Evolutionary conservation across 2,329 filamentous ascomycete species (phyloP).

Genomic region (Graphiopsis chlorocephala): DNA sequence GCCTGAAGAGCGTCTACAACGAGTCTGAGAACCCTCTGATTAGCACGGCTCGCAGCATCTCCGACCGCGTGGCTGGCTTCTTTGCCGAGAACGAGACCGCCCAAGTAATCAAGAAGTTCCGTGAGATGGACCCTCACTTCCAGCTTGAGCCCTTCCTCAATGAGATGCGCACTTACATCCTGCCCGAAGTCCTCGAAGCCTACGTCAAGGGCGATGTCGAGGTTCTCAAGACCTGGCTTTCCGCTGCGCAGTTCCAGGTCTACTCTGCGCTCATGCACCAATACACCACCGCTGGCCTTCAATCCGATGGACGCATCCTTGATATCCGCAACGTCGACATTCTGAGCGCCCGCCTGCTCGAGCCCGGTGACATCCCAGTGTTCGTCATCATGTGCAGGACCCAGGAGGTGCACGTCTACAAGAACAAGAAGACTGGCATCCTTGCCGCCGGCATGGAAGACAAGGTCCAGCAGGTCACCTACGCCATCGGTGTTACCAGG

Average conservation of each 20-base stretch:
- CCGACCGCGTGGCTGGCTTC: slow-evolving; percentile 88
- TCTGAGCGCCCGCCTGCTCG: slow-evolving; percentile 72
- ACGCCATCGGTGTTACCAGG: slow-evolving; percentile 92
- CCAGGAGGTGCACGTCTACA: slow-evolving; percentile 96
- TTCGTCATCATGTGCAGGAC: slow-evolving; percentile 97
- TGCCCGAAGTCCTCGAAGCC: slow-evolving; percentile 93
- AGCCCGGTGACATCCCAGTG: slow-evolving; percentile 84
- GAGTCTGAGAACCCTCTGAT: slow-evolving; percentile 97
- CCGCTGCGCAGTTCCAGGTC: slow-evolving; percentile 91
- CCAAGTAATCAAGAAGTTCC: slow-evolving; percentile 96
- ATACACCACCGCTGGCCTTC: slow-evolving; percentile 88
- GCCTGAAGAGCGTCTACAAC: slow-evolving; percentile 81
- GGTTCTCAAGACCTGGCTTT: slow-evolving; percentile 91
- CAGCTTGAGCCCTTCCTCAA: slow-evolving; percentile 92
- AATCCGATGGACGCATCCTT: slow-evolving; percentile 90
- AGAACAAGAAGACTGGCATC: slow-evolving; percentile 83
- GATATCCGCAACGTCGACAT: slow-evolving; percentile 95
- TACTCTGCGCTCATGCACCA: slow-evolving; percentile 97
- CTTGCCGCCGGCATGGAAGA: slow-evolving; percentile 97
- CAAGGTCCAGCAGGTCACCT: slow-evolving; percentile 96
- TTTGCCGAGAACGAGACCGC: slow-evolving; percentile 99
- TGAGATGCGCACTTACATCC: slow-evolving; percentile 95
- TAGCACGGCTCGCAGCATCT: slow-evolving; percentile 87
- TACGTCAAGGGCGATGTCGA: slow-evolving; percentile 96
- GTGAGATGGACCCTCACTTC: slow-evolving; percentile 91